These are phyloP conservation scores for Protea cynaroides DNA, from an alignment of 164 flowering plant species.

Conservation along the genomic window DNA sequence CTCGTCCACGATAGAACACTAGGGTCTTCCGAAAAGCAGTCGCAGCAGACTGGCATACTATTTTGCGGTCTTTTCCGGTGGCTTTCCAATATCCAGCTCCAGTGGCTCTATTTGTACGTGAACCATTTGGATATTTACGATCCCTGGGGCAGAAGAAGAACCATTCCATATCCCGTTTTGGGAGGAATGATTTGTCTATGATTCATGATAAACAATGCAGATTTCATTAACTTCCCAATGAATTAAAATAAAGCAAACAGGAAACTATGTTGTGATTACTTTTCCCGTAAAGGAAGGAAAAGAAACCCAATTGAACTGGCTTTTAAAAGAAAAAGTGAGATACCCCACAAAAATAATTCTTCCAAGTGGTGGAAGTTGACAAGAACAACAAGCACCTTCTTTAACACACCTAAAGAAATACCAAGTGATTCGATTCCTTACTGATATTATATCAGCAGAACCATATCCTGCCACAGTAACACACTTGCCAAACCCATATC, in stretches of 20 bases:
- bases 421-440: background rate
- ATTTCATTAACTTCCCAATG: slow-evolving; percentile 3
- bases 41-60: slow-evolving; percentile 46
- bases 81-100: slow-evolving; percentile 96
- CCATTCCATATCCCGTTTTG: slow-evolving; percentile 86
- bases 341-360: slow-evolving; percentile 18
- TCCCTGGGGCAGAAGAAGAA: slow-evolving; percentile 92
- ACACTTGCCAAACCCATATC: no score
- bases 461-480: background rate
- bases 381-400: slow-evolving; percentile 8
- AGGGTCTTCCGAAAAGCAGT: slow-evolving; percentile 75
- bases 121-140: slow-evolving; percentile 83
- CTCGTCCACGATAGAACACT: slow-evolving; percentile 83
- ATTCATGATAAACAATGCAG: slow-evolving; percentile 3
- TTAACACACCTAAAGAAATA: background rate
- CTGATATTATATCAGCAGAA: background rate
- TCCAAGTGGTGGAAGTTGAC: slow-evolving; percentile 8
- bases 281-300: slow-evolving; percentile 5
- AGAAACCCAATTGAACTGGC: slow-evolving; percentile 10
- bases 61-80: slow-evolving; percentile 89
- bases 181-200: slow-evolving; percentile 87
- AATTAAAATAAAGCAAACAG: slow-evolving; percentile 4
- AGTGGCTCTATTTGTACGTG: slow-evolving; percentile 87
- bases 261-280: background rate
- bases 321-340: slow-evolving; percentile 20